Evolutionary conservation across 257 asterid species (phyloP).

Genomic region (Solanum piurae): DNA sequence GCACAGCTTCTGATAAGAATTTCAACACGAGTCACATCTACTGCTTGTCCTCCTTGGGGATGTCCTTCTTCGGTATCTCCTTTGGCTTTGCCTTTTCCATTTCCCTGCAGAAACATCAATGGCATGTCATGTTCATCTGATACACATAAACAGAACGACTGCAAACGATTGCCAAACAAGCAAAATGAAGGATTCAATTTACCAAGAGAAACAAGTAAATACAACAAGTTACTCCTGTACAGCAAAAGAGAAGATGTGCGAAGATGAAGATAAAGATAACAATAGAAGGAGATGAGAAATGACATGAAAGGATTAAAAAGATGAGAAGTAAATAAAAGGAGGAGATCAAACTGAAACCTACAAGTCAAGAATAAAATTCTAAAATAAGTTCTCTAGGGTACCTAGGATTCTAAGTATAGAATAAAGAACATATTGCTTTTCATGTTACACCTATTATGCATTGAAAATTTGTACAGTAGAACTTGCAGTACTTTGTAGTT

Average conservation of each 20-base stretch:
- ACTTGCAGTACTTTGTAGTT: background rate
- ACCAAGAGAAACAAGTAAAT: background rate
- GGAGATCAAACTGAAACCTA: background rate
- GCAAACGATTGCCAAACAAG: background rate
- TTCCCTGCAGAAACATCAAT: slow-evolving; percentile 26
- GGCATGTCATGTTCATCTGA: background rate
- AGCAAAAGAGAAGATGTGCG: background rate
- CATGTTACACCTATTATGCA: background rate
- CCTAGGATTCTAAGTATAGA: background rate
- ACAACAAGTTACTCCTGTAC: background rate
- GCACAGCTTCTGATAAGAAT: background rate
- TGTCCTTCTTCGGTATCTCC: slow-evolving; percentile 48
- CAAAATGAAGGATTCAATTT: background rate
- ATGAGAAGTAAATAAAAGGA: background rate
- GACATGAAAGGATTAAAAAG: background rate
- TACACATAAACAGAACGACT: background rate
- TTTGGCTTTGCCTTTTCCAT: slow-evolving; percentile 54
- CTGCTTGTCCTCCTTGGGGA: slow-evolving; percentile 42
- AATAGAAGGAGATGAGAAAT: background rate
- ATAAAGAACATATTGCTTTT: background rate
- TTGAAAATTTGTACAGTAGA: background rate
- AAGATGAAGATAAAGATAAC: background rate
- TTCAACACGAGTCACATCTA: slow-evolving; percentile 5
- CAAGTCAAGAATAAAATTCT: background rate
- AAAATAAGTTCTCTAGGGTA: background rate